Evolutionary conservation across 345 rosid species (phyloP), one percentile per base, ranked within the genome.

Genomic region (Erucastrum elatum): DNA sequence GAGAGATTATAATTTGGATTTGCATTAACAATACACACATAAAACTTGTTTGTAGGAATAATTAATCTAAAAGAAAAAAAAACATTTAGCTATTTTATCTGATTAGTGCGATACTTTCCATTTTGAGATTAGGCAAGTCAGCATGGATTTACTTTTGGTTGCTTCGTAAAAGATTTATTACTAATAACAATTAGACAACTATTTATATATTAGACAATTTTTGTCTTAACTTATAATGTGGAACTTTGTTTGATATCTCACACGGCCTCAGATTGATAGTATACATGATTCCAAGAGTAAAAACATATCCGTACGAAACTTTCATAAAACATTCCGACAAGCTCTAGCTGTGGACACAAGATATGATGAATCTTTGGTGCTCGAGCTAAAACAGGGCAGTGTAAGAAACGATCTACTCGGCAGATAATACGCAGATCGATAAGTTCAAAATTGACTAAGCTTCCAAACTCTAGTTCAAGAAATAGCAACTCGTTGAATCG

Each of bases 401-500:
- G n/a, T 49, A 49, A 34, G 55, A 41, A 41, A 41, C 10, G n/a
- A 41, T 41, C 13, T 39, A 10, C 9, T 39, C 13, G 46, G 46
- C 46, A 15, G 49, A 10, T 2, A 3, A 41, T 3, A 41, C 13
- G 17, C 71, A 13, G 72, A 69, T 68, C 72, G 2, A 51, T n/a
- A n/a, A 10, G 63, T 53, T 29, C 5, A 69, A 53, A 10, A 53
- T 69, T 6, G n/a, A 69, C 5, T 53, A 46, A 5, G 62, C 41
- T 4, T 49, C 15, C 8, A 30, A 0, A 30, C 9, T 29, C 63
- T 29, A 53, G 10, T 17, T 56, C 74, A 39, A 41, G 33, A 76
- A 60, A 76, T 12, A 27, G 49, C 25, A 68, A 76, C 49, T 76
- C 33, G 33, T 41, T 29, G 3, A 37, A 53, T 62, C 44, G 31